phyloP scores from a whole-genome alignment of 371 early-diverging fungal species.

The Neoconidiobolus thromboides region DNA sequence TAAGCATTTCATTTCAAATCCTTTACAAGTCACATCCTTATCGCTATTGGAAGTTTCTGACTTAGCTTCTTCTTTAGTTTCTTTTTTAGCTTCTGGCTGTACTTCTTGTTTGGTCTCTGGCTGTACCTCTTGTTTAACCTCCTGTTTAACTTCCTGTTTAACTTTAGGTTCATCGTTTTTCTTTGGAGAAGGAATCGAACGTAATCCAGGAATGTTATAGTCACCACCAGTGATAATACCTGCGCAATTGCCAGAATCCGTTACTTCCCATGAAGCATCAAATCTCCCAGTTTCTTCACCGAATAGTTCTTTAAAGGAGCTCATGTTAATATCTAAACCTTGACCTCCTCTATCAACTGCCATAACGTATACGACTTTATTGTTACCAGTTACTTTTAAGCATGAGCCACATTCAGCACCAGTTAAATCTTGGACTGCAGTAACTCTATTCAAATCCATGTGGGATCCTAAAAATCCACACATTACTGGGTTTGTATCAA shows the following conservation, averaged over 20 bases:
- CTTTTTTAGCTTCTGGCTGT: not conserved
- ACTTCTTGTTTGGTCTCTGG: not conserved
- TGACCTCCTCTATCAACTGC: constrained; percentile 29
- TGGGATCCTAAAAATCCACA: constrained; percentile 28
- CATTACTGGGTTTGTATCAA: constrained; percentile 16
- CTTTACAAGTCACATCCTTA: not conserved
- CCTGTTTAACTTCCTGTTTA: not conserved
- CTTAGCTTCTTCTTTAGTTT: not conserved
- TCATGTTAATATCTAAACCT: constrained; percentile 24
- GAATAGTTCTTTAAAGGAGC: constrained; percentile 13
- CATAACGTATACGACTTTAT: constrained; percentile 22
- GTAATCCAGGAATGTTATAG: not conserved
- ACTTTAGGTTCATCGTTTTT: not conserved
- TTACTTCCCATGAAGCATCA: constrained; percentile 14
- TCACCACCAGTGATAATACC: constrained; percentile 4
- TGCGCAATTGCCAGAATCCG: constrained; percentile 10
- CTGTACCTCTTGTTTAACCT: not conserved
- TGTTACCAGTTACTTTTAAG: constrained; percentile 17
- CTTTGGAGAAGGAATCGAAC: not conserved
- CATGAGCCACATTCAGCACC: constrained; percentile 23
- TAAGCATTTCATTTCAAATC: not conserved
- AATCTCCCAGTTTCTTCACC: constrained; percentile 14
- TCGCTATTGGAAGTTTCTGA: not conserved
- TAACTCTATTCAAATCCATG: constrained; percentile 27
- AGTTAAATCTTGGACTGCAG: constrained; percentile 25